phyloP scores from a whole-genome alignment of 306 rosid species.

The Pyrus communis region DNA sequence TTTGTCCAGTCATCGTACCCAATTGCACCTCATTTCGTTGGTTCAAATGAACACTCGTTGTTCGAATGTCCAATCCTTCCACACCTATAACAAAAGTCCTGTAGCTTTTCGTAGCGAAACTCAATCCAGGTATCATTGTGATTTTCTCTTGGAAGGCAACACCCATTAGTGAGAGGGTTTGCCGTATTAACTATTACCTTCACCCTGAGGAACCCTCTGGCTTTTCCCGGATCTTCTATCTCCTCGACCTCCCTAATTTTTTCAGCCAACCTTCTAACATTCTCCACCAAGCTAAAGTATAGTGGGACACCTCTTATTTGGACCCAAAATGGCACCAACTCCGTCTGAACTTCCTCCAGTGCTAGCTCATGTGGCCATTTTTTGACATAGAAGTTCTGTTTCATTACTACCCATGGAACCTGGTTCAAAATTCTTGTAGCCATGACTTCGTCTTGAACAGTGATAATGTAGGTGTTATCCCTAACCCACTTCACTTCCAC shows the following conservation, averaged over 20 bases:
- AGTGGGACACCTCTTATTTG: not conserved
- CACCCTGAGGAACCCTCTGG: not conserved
- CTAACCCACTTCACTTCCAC: not conserved
- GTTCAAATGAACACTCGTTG: too few relatives aligned
- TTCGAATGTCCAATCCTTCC: too few relatives aligned
- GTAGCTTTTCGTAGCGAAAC: too few relatives aligned
- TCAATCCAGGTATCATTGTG: too few relatives aligned
- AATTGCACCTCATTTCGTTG: too few relatives aligned
- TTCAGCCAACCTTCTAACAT: too few relatives aligned
- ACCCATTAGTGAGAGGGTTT: not conserved
- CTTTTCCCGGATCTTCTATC: not conserved
- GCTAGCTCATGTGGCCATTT: not conserved
- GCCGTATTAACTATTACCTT: not conserved
- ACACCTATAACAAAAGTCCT: too few relatives aligned
- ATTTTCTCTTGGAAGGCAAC: too few relatives aligned
- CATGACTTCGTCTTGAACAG: too few relatives aligned
- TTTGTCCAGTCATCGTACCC: too few relatives aligned
- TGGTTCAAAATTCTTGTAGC: not conserved
- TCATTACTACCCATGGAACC: not conserved
- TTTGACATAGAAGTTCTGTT: too few relatives aligned
- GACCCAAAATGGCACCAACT: not conserved
- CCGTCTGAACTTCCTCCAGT: accelerated
- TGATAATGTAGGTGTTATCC: not conserved
- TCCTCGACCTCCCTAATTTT: not conserved
- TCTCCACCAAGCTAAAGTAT: not conserved